A percentile compares a stretch with the other conserved stretches of the same genome.
phyloP scores from a whole-genome alignment of 805 yeast genomes.

The Yamadazyma olivae region DNA sequence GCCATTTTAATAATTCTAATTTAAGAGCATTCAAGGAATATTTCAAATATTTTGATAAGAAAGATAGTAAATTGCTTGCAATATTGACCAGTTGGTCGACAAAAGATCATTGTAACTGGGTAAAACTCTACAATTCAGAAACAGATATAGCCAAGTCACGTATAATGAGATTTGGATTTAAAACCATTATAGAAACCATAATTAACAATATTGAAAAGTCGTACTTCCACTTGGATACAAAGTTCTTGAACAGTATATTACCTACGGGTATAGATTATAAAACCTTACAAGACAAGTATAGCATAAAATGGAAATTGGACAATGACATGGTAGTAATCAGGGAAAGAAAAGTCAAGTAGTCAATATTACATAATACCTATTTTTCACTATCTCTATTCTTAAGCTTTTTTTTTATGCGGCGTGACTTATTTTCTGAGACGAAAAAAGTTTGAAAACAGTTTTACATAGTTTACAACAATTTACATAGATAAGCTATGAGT shows the following conservation, averaged over 20 bases:
- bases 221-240: conserved; percentile 34
- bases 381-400: not conserved
- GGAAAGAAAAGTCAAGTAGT: conserved; percentile 2
- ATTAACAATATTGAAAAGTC: conserved; percentile 23
- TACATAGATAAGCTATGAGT: not conserved
- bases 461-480: not conserved
- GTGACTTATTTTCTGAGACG: too few species aligned
- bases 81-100: conserved; percentile 25
- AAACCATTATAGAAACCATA: conserved; percentile 30
- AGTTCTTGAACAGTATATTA: conserved; percentile 18
- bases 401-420: too few species aligned
- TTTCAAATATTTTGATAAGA: conserved; percentile 20
- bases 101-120: conserved; percentile 30
- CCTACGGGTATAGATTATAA: conserved; percentile 23
- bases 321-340: conserved; percentile 22
- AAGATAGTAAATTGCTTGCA: conserved; percentile 12
- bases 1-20: conserved; percentile 36
- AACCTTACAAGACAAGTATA: conserved; percentile 17
- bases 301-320: conserved; percentile 29
- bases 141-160: conserved; percentile 27
- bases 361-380: too few species aligned
- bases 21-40: conserved; percentile 29
- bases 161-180: conserved; percentile 43
- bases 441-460: too few species aligned
- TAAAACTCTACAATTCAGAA: conserved; percentile 28